Base-by-base conservation (phyloP, 2,329 filamentous ascomycete species). In the Clonostachys chloroleuca region DNA sequence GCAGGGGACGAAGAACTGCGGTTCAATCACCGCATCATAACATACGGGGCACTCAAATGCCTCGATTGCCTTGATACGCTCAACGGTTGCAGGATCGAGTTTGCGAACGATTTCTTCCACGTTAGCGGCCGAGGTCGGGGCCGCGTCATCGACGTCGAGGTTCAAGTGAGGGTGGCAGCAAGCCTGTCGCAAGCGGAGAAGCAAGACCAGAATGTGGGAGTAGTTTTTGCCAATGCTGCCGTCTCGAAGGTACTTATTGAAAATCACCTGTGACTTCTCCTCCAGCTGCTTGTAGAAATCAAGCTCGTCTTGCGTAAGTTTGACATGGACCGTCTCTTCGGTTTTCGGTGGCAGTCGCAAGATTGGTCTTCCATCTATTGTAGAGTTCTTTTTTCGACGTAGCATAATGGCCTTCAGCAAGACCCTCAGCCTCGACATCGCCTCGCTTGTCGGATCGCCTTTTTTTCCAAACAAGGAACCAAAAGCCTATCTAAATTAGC, bases 41-140 rank as follows among this genome's bases (percentile, higher is more conserved):
- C 91, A 96, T 17, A 94, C 83, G 0, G 88, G 88, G 58, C 91
- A 95, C 60, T 92, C 86, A 44, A 92, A 89, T 3, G 73, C 77
- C 44, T 82, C 73, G 1, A 64, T 61, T 2, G 59, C 61, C 54
- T 72, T 86, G 59, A 94, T 76, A 7, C 89, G 81, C n/a, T 70
- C 59, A 16, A 95, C 74, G 12, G 89, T 86, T 14, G 80, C 70
- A 1, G 64, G 54, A 6, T 72, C 63, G 12, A 96, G 70, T 17
- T 71, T 61, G 56, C 79, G 78, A 2, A 89, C 88, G 17, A 89
- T 74, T 3, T 75, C 72, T 13, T 81, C 59, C 60, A 89, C 77
- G 35, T 83, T 73, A 6, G 64, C 62, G 35, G 56, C 58, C 5
- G 56, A 75, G 18, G 72, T 68, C 5, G 69, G 66, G 40, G 67